Percentiles rank a stretch among this genome's conserved stretches.
These are phyloP conservation scores for Berkeleyomyces rouxiae DNA, from an alignment of 2,329 filamentous ascomycete genomes.

Conservation along the genomic window DNA sequence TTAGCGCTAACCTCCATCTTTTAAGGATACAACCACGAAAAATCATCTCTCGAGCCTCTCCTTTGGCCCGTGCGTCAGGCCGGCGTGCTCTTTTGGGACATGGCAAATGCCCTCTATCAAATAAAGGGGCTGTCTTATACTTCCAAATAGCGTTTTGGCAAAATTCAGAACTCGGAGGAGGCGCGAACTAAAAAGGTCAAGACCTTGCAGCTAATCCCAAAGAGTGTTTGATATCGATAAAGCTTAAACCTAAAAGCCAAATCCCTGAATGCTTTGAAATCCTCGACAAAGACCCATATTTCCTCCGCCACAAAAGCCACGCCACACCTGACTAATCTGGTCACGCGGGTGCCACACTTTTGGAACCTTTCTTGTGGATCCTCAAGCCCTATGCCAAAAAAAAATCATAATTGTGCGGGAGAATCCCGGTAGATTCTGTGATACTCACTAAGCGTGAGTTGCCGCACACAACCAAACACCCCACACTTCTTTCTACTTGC, in stretches of 20 bases:
- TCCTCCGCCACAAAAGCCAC: background rate
- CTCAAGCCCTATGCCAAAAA: slow-evolving; percentile 12
- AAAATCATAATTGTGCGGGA: slow-evolving; percentile 12
- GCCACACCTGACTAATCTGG: background rate
- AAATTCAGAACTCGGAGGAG: too few species aligned
- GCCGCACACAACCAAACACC: slow-evolving; percentile 14
- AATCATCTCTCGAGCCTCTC: too few species aligned
- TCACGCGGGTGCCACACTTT: slow-evolving; percentile 7
- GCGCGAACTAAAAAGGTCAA: too few species aligned
- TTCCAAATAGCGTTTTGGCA: too few species aligned
- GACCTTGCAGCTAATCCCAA: too few species aligned
- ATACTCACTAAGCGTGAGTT: slow-evolving; percentile 6
- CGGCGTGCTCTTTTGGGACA: background rate
- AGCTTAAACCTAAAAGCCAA: background rate
- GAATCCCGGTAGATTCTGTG: slow-evolving; percentile 11
- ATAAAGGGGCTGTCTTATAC: background rate
- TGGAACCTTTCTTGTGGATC: slow-evolving; percentile 6
- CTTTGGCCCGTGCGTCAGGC: background rate
- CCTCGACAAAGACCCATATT: too few species aligned
- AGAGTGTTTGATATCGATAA: too few species aligned
- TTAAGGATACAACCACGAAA: too few species aligned
- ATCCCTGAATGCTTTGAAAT: background rate
- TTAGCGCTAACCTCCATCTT: too few species aligned
- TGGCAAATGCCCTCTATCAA: background rate
- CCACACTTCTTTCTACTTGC: slow-evolving; percentile 17